Evolutionary conservation across 768 basidiomycete species (phyloP).

Genomic region (Dioszegia crocea): DNA sequence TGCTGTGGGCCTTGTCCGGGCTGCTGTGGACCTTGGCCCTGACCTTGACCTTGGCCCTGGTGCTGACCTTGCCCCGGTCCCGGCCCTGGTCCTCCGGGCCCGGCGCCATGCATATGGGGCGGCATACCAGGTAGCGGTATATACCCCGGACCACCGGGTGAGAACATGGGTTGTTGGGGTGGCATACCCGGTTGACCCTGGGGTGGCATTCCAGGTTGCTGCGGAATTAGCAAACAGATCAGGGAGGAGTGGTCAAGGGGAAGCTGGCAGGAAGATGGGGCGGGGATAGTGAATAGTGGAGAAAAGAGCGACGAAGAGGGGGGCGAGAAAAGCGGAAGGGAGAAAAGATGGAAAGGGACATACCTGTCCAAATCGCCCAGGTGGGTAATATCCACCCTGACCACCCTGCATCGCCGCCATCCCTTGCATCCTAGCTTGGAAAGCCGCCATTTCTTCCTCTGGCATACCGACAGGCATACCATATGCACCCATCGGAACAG

Average conservation of each 20-base stretch:
- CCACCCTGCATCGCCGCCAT: slow-evolving; percentile 18
- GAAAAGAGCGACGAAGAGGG: no score
- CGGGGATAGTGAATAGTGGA: no score
- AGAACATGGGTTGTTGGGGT: slow-evolving; percentile 31
- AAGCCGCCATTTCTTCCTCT: slow-evolving; percentile 11
- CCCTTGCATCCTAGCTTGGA: slow-evolving; percentile 10
- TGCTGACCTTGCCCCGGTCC: slow-evolving; percentile 6
- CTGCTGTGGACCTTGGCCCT: neutral
- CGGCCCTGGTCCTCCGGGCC: no score
- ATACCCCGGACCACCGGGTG: slow-evolving; percentile 23
- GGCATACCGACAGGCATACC: neutral
- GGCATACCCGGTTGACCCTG: slow-evolving; percentile 20
- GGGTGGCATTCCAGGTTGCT: neutral
- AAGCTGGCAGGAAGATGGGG: no score
- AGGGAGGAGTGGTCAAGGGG: no score
- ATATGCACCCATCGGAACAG: slow-evolving; percentile 10
- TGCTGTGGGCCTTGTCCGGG: neutral
- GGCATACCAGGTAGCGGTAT: slow-evolving; percentile 22
- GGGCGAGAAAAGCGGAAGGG: no score
- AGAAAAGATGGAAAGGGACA: no score
- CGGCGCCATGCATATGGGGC: slow-evolving; percentile 22
- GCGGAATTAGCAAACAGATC: no score
- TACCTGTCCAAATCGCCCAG: slow-evolving; percentile 5
- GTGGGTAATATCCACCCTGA: neutral
- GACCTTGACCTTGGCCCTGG: neutral